Evolutionary conservation across 805 yeast species (phyloP).

Genomic region (Candida takata): DNA sequence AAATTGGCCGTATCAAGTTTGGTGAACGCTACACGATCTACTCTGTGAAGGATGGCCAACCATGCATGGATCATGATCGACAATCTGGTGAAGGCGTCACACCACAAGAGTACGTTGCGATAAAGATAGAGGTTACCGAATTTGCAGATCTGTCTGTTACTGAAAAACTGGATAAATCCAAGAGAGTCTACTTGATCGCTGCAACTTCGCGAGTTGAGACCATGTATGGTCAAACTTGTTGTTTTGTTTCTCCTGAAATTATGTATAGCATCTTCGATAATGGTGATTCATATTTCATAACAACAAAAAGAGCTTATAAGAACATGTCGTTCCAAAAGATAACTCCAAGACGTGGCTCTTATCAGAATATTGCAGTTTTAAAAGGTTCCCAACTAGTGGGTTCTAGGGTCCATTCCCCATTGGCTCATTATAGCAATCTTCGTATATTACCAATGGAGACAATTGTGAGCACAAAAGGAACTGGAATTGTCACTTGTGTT

Average conservation of each 20-base stretch:
- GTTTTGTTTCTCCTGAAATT: constrained; percentile 94
- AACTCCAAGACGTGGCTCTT: constrained; percentile 82
- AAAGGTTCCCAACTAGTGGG: constrained; percentile 77
- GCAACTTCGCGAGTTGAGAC: constrained; percentile 98
- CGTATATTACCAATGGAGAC: constrained; percentile 97
- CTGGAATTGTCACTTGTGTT: constrained; percentile 98
- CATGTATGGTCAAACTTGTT: constrained; percentile 97
- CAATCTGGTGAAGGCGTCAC: constrained; percentile 93
- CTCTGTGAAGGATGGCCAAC: constrained; percentile 97
- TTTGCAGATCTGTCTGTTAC: constrained; percentile 41
- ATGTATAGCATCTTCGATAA: constrained; percentile 87
- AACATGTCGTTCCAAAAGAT: constrained; percentile 94
- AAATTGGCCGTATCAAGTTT: constrained; percentile 84
- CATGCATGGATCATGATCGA: constrained; percentile 99
- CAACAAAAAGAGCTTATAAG: constrained; percentile 93
- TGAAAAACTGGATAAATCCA: constrained; percentile 35
- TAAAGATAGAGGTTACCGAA: constrained; percentile 73
- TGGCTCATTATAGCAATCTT: constrained; percentile 60
- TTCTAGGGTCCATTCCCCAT: constrained; percentile 79
- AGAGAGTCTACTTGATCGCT: constrained; percentile 79
- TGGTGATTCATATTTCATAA: constrained; percentile 67
- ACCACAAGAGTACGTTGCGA: constrained; percentile 94
- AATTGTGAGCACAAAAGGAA: constrained; percentile 90
- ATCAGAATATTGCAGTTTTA: constrained; percentile 49
- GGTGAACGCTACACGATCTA: constrained; percentile 97